phyloP scores from a whole-genome alignment of 106 monocot species.

The Dendrobium chrysotoxum region DNA sequence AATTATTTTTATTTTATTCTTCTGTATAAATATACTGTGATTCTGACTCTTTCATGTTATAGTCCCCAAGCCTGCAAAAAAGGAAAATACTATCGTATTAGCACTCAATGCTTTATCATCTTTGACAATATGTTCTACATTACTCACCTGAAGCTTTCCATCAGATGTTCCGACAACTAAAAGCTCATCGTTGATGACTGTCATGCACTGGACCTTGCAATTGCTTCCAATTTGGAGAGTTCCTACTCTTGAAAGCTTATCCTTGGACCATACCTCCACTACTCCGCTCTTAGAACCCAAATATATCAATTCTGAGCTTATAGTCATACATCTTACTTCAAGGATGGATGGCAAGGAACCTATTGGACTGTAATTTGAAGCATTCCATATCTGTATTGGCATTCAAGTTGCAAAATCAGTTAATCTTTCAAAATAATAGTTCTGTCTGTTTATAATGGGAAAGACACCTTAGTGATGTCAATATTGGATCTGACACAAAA shows the following conservation, averaged over 20 bases:
- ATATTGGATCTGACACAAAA: no score
- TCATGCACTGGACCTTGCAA: constrained; percentile 37
- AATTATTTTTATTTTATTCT: neutral
- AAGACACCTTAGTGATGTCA: no score
- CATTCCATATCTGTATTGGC: constrained; percentile 33
- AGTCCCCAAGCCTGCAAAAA: constrained; percentile 57
- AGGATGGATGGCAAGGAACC: constrained; percentile 34
- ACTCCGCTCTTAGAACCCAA: constrained; percentile 29
- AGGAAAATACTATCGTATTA: neutral
- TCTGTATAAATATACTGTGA: neutral
- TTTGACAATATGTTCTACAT: neutral
- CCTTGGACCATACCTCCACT: constrained; percentile 42
- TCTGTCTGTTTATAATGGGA: neutral
- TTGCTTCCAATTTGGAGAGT: constrained; percentile 23
- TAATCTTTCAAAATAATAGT: neutral
- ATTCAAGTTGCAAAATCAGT: constrained; percentile 2
- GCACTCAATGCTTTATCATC: no score
- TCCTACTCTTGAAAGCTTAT: constrained; percentile 31
- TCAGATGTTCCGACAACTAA: constrained; percentile 47
- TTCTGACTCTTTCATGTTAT: constrained; percentile 15
- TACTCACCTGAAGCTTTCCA: constrained; percentile 43
- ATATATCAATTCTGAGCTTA: constrained; percentile 48
- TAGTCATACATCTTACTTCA: constrained; percentile 36
- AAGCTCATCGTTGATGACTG: constrained; percentile 36
- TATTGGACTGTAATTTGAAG: constrained; percentile 31